phyloP scores from a whole-genome alignment of 805 yeast genomes.

The Maudiozyma serrabonitensis region DNA sequence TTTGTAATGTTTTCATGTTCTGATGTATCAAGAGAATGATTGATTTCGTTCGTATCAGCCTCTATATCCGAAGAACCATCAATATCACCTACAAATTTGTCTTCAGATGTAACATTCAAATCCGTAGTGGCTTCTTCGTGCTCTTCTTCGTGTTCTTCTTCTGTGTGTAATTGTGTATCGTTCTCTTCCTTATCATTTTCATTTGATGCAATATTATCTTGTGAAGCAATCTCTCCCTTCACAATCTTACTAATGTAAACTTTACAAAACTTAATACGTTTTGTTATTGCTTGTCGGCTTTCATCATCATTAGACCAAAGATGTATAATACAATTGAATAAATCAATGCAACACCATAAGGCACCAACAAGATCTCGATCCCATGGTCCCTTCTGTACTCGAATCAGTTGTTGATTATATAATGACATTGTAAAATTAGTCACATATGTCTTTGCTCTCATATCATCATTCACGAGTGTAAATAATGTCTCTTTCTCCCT shows the following conservation, averaged over 20 bases:
- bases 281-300: constrained; percentile 10
- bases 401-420: constrained; percentile 39
- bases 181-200: constrained; percentile 2
- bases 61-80: not conserved
- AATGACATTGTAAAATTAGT: constrained; percentile 49
- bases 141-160: not conserved
- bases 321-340: constrained; percentile 14
- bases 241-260: constrained; percentile 19
- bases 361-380: constrained; percentile 16
- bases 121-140: not conserved
- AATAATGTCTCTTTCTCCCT: constrained; percentile 27
- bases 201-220: not conserved
- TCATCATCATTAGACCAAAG: constrained; percentile 15
- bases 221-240: constrained; percentile 17
- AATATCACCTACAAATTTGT: not conserved
- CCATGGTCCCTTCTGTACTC: constrained; percentile 42
- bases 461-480: constrained; percentile 48
- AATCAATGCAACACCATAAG: constrained; percentile 27
- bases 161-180: not conserved
- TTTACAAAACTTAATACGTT: constrained; percentile 23
- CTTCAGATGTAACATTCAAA: not conserved
- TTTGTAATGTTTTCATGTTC: not conserved
- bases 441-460: constrained; percentile 45
- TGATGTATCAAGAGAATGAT: not conserved
- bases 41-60: not conserved